These are phyloP conservation scores for Bromus sterilis DNA, from an alignment of 176 grass and related monocot species.

Conservation along the genomic window DNA sequence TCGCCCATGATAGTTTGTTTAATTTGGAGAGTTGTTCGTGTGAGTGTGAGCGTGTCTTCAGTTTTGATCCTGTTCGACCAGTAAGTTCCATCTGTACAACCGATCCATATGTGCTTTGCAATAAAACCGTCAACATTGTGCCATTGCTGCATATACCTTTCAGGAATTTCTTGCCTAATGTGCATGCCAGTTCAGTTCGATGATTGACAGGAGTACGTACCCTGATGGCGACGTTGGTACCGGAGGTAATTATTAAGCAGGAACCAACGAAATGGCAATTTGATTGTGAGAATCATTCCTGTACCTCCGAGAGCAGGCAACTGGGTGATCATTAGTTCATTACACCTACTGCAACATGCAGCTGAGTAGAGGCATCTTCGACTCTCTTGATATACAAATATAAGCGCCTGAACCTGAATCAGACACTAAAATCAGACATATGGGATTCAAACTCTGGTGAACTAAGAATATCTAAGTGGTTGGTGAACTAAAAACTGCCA, in stretches of 20 bases:
- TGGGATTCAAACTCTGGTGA: too few species aligned
- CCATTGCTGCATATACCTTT: neutral
- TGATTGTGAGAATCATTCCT: neutral
- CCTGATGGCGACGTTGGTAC: neutral
- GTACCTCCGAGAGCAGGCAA: neutral
- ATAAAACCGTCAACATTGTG: constrained; percentile 5
- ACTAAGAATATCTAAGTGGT: too few species aligned
- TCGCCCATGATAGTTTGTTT: neutral
- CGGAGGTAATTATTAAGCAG: neutral
- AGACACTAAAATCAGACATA: too few species aligned
- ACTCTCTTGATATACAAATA: neutral
- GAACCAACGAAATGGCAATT: neutral
- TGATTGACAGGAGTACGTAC: neutral
- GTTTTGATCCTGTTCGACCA: neutral
- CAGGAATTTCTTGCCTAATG: neutral
- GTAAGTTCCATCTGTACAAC: neutral
- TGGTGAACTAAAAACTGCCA: too few species aligned
- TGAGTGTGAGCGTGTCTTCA: neutral
- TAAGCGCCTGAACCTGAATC: too few species aligned
- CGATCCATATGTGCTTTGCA: neutral
- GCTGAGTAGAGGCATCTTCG: neutral
- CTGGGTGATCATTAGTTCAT: neutral
- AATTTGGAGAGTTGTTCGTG: neutral
- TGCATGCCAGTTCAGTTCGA: neutral
- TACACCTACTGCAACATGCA: neutral